Evolutionary conservation across 2,329 filamentous ascomycete species (phyloP).

Genomic region (Fusarium mangiferae): DNA sequence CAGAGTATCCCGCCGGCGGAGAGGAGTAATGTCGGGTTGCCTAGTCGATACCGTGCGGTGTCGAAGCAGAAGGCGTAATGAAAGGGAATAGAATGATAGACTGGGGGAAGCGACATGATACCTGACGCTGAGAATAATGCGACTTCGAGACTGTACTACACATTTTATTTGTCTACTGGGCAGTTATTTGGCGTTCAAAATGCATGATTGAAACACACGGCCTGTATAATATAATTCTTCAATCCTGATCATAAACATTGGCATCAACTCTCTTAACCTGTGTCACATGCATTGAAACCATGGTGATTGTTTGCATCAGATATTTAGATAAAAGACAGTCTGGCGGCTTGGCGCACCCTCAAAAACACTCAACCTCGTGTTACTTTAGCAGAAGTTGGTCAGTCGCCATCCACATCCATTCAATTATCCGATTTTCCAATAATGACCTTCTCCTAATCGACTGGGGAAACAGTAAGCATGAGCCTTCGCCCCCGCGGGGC

Average conservation of each 20-base stretch:
- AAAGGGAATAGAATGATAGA: background rate
- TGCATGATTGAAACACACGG: background rate
- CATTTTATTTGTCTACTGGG: background rate
- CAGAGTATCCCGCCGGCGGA: slow-evolving; percentile 18
- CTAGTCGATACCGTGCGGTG: slow-evolving; percentile 22
- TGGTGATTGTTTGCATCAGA: background rate
- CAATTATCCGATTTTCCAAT: rapidly evolving
- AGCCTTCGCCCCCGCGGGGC: background rate
- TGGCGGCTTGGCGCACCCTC: background rate
- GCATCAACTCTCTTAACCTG: background rate
- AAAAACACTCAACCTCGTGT: background rate
- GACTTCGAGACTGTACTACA: background rate
- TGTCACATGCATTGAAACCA: rapidly evolving
- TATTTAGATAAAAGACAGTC: background rate
- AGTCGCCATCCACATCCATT: background rate
- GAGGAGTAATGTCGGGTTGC: slow-evolving; percentile 23
- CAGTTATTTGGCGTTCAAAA: background rate
- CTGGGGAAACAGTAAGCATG: background rate
- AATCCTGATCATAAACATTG: background rate
- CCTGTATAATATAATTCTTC: background rate
- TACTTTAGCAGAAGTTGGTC: no score
- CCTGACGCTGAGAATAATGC: background rate
- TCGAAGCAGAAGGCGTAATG: slow-evolving; percentile 7
- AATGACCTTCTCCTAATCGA: background rate
- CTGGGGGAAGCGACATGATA: background rate